Evolutionary conservation across 2,329 filamentous ascomycete genomes (phyloP), one percentile per base, ranked within the genome.

Genomic region (Cadophora gregata): DNA sequence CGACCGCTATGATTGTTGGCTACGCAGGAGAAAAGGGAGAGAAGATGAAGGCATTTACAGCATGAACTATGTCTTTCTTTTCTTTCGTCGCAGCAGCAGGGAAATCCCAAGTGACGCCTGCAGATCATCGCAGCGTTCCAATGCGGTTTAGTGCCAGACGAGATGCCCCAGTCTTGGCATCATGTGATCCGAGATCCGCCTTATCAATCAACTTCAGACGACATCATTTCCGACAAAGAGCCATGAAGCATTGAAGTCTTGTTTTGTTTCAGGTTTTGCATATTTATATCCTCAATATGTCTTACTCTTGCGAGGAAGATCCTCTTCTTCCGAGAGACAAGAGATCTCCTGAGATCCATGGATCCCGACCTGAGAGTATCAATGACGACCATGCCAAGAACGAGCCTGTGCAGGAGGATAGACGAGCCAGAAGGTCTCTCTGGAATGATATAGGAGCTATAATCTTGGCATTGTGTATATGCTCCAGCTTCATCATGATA

Each of bases 291-390:
- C 25, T 33, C 29, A 65, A 53, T 56, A 74, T 73, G 72, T 36
- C 67, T 58, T 65, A 56, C 50, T 66, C 53, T 45, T 66, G 66
- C 7, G 76, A 78, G 62, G 60, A 67, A 27, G 76, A 78, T 67
- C 73, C 75, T 50, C 62, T 78, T 9, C 66, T 78, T 8, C 74
- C 76, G 19, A 68, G 67, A 38, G 67, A 68, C 53, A 69, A 68
- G 29, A 36, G 61, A 55, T 69, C 73, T 10, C 75, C 75, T 5
- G 76, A 77, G 62, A 75, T 77, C 9, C 71, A 70, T 25, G 69
- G 68, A 42, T 71, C 70, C 10, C 63, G 69, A 31, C 67, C 70
- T 29, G 55, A 70, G 33, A 74, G 74, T 50, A 70, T 73, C 65
- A 71, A 72, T 10, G 62, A 67, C 53, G 60, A 55, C 6, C 48